Base-by-base conservation (phyloP, 2,329 filamentous ascomycete genomes). In the Cytospora paraplurivora region DNA sequence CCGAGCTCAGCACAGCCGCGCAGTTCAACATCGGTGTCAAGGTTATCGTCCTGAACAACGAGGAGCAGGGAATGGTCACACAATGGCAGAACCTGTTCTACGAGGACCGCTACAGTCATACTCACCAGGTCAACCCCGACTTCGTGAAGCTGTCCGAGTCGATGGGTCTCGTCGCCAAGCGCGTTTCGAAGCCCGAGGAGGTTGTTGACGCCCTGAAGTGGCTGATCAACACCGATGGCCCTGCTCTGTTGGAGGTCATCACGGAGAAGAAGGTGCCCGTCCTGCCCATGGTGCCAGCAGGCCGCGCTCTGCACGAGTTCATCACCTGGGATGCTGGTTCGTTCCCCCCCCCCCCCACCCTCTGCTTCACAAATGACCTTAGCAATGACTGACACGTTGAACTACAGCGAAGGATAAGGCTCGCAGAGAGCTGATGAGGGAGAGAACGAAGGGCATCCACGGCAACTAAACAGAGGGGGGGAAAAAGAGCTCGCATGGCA, bases 21-120 rank as follows among this genome's bases (percentile, higher is more conserved):
- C 93, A 99, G 79, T 98, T 98, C 82, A 91, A 95, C 80, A 97
- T 98, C 75, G 93, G 91, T 68, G 89, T 96, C 77, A 98, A 98
- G 85, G 85, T 98, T 66, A 92, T 98, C 70, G 83, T 98, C 33
- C 78, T 99, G 62, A 98, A 98, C 83, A 99, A 97, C 77, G 93
- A 96, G 77, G 93, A 98, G 78, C 94, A 97, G 79, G 94, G 94
- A 60, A 98, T 98, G 94, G 93, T 98, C 51, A 97, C 93, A 1
- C 94, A 97, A 80, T 98, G 94, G 94, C 94, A 98, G 79, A 93
- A 92, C 71, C 87, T 98, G 69, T 98, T 98, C 81, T 98, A 96
- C 80, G 90, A 97, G 76, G 93, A 97, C 74, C 88, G 94, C 70
- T 98, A 88, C 71, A 85, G 92, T 41, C 93, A 97, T 76, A 97